Evolutionary conservation across 305 asterid genomes (phyloP).

Genomic region (Fraxinus floribunda): DNA sequence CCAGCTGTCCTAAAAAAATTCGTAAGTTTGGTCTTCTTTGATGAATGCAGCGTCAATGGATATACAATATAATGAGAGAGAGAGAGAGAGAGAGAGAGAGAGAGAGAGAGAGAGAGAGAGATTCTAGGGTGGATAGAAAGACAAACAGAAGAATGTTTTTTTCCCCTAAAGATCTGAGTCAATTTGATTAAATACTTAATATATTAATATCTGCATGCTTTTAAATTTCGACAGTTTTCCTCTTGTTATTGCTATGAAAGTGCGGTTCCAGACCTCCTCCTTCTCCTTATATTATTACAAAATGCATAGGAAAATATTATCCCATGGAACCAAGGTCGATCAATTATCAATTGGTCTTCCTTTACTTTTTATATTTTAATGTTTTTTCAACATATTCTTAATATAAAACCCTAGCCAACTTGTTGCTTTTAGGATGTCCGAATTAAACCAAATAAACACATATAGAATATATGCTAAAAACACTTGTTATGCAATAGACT

Average conservation of each 20-base stretch:
- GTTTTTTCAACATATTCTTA: constrained; percentile 16
- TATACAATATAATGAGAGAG: neutral
- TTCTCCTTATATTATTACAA: constrained; percentile 18
- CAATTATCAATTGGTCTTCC: constrained; percentile 20
- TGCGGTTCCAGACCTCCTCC: constrained; percentile 63
- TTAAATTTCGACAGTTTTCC: constrained; percentile 52
- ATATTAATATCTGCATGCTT: constrained; percentile 27
- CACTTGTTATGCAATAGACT: constrained; percentile 35
- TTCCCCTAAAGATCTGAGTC: constrained; percentile 68
- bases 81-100: constrained; percentile 34
- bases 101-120: constrained; percentile 31
- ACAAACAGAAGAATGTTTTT: constrained; percentile 64
- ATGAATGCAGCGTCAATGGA: constrained; percentile 65
- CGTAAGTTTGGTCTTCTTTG: constrained; percentile 45
- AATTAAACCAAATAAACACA: constrained; percentile 21
- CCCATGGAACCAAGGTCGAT: constrained; percentile 59
- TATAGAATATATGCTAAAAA: constrained; percentile 35
- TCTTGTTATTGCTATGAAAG: constrained; percentile 61
- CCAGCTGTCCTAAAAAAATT: constrained; percentile 30
- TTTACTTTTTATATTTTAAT: neutral
- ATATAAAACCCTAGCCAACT: constrained; percentile 33
- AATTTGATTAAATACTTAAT: constrained; percentile 25
- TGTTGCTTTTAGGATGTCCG: constrained; percentile 48
- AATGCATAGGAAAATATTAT: constrained; percentile 26
- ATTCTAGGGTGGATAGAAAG: constrained; percentile 55